A percentile compares a stretch with the other conserved stretches of the same genome.
These are phyloP conservation scores for Mycena albidolilacea DNA, from an alignment of 768 basidiomycete genomes.

Conservation along the genomic window DNA sequence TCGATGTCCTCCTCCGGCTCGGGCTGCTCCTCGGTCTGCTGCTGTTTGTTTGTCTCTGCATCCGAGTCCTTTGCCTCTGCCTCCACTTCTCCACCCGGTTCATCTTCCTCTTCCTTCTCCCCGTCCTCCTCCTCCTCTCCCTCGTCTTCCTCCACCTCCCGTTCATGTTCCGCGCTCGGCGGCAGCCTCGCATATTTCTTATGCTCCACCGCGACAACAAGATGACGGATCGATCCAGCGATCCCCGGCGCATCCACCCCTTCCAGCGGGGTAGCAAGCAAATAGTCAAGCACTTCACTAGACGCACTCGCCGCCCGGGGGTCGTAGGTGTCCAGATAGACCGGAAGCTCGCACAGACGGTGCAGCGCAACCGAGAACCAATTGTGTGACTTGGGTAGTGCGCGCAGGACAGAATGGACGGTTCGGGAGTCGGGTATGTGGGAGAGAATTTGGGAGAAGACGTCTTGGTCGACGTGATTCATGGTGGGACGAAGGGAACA, in stretches of 20 bases:
- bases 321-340: constrained; percentile 31
- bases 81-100: neutral
- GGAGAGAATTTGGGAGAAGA: constrained; percentile 38
- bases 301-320: neutral
- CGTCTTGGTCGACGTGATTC: constrained; percentile 22
- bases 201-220: constrained; percentile 18
- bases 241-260: neutral
- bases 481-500: no score
- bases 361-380: constrained; percentile 14
- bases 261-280: neutral
- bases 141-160: neutral
- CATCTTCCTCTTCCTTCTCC: neutral
- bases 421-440: constrained; percentile 24
- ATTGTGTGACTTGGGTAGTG: constrained; percentile 20
- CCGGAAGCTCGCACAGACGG: constrained; percentile 35
- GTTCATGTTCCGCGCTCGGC: neutral
- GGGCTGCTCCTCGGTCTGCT: neutral
- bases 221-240: constrained; percentile 15
- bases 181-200: constrained; percentile 2
- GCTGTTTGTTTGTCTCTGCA: no score
- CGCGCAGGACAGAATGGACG: constrained; percentile 22
- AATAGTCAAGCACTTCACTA: constrained; percentile 17
- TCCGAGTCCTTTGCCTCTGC: no score
- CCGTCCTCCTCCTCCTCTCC: neutral
- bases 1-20: constrained; percentile 11